phyloP scores from a whole-genome alignment of 2,329 filamentous ascomycete genomes.

The Fusarium cicatricum region DNA sequence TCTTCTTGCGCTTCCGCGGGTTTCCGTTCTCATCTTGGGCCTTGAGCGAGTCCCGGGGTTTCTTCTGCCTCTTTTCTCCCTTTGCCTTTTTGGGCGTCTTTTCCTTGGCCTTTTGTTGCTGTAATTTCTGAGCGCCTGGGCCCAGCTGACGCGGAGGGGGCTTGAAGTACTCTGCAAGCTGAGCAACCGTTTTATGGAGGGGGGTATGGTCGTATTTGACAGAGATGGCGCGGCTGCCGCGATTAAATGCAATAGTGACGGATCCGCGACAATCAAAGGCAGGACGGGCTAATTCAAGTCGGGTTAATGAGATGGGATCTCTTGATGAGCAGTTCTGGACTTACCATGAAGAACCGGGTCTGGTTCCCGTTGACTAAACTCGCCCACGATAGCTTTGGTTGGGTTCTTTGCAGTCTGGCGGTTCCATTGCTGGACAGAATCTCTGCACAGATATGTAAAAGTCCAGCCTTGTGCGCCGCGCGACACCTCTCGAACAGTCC shows the following conservation, averaged over 20 bases:
- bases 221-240: constrained; percentile 55
- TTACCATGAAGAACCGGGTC: constrained; percentile 57
- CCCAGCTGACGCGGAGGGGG: constrained; percentile 52
- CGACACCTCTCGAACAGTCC: constrained; percentile 56
- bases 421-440: constrained; percentile 61
- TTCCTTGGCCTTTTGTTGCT: constrained; percentile 35
- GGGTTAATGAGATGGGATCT: background rate
- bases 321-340: constrained; percentile 19
- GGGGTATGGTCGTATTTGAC: constrained; percentile 65
- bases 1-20: constrained; percentile 43
- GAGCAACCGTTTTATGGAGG: constrained; percentile 63
- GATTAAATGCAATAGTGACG: constrained; percentile 59
- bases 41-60: constrained; percentile 28
- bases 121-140: constrained; percentile 38
- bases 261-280: constrained; percentile 67
- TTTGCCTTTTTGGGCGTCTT: constrained; percentile 43
- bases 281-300: constrained; percentile 54
- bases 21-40: constrained; percentile 39
- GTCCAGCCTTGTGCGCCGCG: constrained; percentile 59
- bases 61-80: constrained; percentile 39
- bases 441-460: constrained; percentile 62
- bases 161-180: constrained; percentile 57
- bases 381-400: constrained; percentile 54
- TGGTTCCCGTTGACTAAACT: constrained; percentile 58
- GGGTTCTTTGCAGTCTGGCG: constrained; percentile 55